Evolutionary conservation across 2,329 filamentous ascomycete genomes (phyloP), one percentile per base, ranked within the genome.

Genomic region (Aspergillus amoenus): DNA sequence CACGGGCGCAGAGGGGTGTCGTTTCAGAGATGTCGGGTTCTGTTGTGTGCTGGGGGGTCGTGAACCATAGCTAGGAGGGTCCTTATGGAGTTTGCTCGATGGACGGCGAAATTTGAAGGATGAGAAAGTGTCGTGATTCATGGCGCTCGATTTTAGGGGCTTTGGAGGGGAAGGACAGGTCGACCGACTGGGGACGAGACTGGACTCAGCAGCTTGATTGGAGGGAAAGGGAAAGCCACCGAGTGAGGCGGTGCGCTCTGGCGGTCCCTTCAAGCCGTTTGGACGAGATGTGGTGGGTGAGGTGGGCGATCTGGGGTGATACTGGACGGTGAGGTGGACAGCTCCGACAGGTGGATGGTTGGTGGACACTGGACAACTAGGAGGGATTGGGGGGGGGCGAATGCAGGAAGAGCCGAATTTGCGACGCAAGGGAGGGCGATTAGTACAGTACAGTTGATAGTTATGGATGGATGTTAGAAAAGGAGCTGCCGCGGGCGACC

Each of bases 1-100:
- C 34, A 76, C 72, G 24, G 76, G 76, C 22, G 77, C 77, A 53
- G 78, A 79, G 32, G 78, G 78, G 63, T 79, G 76, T 64, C 78
- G 71, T 63, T 76, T 78, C 56, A 80, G 70, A 50, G 75, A 75
- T 44, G 71, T 72, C 61, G 69, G 71, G 64, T 74, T 78, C 61
- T 76, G 71, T 60, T 76, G 76, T 63, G 72, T 77, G 56, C 73
- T 73, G 60, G 78, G 71, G 59, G 75, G 70, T 58, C 71, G 70
- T 55, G 72, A 73, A 62, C 67, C 67, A 59, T 75, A 73, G 59
- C 72, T 74, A 57, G 76, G 75, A 63, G 76, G 70, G 42, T 78
- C 75, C 66, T 79, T 79, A 66, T 74, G 72, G 55, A 77, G 72
- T 67, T 76, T 77, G 68, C 70, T 74, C 58, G 73, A 77, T 45